Base-by-base conservation (phyloP, 176 grass and related monocot genomes). In the Tillandsia leiboldiana region DNA sequence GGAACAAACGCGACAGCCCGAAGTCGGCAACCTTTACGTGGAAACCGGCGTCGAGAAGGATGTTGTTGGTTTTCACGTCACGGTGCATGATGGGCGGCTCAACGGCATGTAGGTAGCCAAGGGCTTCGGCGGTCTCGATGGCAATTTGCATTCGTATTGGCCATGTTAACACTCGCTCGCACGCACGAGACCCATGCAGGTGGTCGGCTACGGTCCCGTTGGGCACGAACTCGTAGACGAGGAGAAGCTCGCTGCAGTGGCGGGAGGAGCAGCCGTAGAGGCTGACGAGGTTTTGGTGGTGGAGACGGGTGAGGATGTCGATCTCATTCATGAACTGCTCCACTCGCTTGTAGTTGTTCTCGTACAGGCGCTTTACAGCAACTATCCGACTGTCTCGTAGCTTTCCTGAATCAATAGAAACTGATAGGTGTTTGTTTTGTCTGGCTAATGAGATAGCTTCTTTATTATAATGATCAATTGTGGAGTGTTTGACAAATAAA, bases 311-410 rank as follows among this genome's bases (percentile, higher is more conserved):
- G 70, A 96, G 81, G 83, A 96, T 96, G 7, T 26, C 82, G n/a
- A 87, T 79, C 86, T 96, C 93, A 66, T 96, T 96, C 62, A 92
- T 70, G 83, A 96, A 96, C 66, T 96, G 93, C 87, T 96, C 89
- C 83, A 96, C 15, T 4, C 81, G 73, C 49, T 83, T 78, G 86
- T 70, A 90, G 81, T 66, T 96, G 75, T 85, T 82, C 72, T 90
- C 85, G 76, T 89, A 96, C 59, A 96, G 81, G 27, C 83, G 86
- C 67, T 96, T 96, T 62, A 96, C 87, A 9, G 93, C 93, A 75
- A 96, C 93, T 54, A 80, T 75, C 7, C 93, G 83, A 11, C 93
- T 86, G 59, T 96, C 92, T 59, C 57, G 77, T 1, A 96, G 77
- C n/a, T 74, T 76, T 9, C 92, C 92, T 96, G 71, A 50, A 15